Base-by-base conservation (phyloP, 2,329 filamentous ascomycete genomes). In the Fusarium armeniacum region DNA sequence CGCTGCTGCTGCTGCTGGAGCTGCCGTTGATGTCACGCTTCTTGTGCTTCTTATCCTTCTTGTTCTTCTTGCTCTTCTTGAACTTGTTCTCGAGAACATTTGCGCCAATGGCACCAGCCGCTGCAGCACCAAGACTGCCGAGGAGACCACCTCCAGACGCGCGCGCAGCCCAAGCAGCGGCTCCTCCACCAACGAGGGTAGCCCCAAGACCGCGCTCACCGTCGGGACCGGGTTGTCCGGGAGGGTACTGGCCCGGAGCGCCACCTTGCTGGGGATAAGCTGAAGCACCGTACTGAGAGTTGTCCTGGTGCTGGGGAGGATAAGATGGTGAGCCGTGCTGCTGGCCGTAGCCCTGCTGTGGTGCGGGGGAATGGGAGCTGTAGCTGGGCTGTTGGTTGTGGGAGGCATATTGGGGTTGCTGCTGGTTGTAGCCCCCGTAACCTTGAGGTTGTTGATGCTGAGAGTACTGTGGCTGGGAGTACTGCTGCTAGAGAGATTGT, bases 141-240 rank as follows among this genome's bases (percentile, higher is more conserved):
- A 88, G 73, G 36, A 83, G 66, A 20, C 86, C 86, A 30, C 84
- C 84, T 15, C 86, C 87, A 22, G 85, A 77, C 69, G 85, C 83
- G 76, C 87, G 83, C 0, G 85, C 86, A 0, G 85, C 80, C 72
- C 83, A 87, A 10, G 83, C 86, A n/a, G 84, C 86, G 2, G 81
- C 85, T 20, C 82, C 85, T 55, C 85, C 84, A 24, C 86, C 86
- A 2, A 85, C 69, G 28, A 89, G 72, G 5, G 86, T 83, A 2
- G 86, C 84, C 6, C 85, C 86, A 20, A 89, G 81, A 35, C 87
- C 87, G 49, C 86, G 84, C n/a, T 89, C 86, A 44, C 79, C 79
- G 41, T 80, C 76, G 7, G 78, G 79, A 4, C 77, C 76, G 28
- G 74, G 67, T 33, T 75, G 73, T 15, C 73, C 74, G 28, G 72